Percentiles rank a stretch among this genome's conserved stretches.
These are phyloP conservation scores for Blastobotrys muscicola DNA, from an alignment of 805 yeast species.

Conservation along the genomic window DNA sequence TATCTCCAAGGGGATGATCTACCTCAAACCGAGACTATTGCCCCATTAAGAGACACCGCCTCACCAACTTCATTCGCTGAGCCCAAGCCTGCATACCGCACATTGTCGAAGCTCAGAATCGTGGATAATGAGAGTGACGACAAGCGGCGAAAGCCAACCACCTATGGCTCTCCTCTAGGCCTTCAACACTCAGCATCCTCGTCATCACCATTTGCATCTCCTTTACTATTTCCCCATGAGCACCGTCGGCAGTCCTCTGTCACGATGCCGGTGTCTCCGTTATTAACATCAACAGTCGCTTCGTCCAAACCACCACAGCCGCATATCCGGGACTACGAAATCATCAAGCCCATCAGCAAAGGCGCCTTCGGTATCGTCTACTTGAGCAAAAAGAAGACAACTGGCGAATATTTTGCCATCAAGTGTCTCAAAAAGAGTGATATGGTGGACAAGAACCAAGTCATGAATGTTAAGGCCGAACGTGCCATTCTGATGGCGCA, in stretches of 20 bases:
- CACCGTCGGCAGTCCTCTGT: constrained; percentile 24
- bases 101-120: too few relatives aligned
- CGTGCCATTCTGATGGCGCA: constrained; percentile 98
- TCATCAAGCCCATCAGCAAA: constrained; percentile 85
- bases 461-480: constrained; percentile 87
- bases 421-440: constrained; percentile 86
- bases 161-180: constrained; percentile 13
- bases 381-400: constrained; percentile 67
- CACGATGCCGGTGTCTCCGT: constrained; percentile 66
- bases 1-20: constrained; percentile 34
- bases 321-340: constrained; percentile 78
- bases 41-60: too few relatives aligned
- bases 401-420: constrained; percentile 94
- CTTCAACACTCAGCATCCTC: constrained; percentile 31
- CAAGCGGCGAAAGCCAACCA: too few relatives aligned
- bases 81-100: not conserved
- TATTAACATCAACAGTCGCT: constrained; percentile 40
- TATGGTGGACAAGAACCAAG: constrained; percentile 96
- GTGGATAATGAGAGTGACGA: too few relatives aligned
- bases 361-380: constrained; percentile 98
- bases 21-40: constrained; percentile 18
- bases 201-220: constrained; percentile 55
- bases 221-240: constrained; percentile 44
- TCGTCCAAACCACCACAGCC: constrained; percentile 53
- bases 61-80: not conserved